A percentile compares a stretch with the other conserved stretches of the same genome.
Conservation (phyloP, 1,139 yeast species). For the Nematodospora anomalae region DNA sequence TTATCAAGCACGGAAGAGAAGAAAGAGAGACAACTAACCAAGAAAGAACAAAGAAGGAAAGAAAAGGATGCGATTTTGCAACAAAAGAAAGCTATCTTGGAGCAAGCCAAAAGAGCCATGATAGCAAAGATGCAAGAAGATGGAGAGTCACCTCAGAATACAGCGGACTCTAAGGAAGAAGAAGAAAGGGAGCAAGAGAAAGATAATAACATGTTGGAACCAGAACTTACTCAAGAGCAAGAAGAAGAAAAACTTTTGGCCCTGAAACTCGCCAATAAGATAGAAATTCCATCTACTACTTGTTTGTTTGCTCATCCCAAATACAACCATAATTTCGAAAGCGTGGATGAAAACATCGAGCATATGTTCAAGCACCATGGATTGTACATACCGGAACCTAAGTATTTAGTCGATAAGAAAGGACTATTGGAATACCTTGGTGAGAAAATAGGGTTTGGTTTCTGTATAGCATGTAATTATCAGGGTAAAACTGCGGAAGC, state of each 20-base stretch:
- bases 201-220: slow-evolving; percentile 7
- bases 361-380: slow-evolving; percentile 84
- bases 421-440: slow-evolving; percentile 77
- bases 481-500: slow-evolving; percentile 84
- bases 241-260: slow-evolving; percentile 52
- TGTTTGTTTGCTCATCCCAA: slow-evolving; percentile 77
- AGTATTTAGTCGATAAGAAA: slow-evolving; percentile 62
- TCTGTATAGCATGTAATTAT: slow-evolving; percentile 80
- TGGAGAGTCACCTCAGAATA: slow-evolving; percentile 19
- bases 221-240: slow-evolving; percentile 40
- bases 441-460: slow-evolving; percentile 82
- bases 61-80: slow-evolving; percentile 65
- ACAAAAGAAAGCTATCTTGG: slow-evolving; percentile 60
- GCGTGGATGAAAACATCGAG: slow-evolving; percentile 60
- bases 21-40: slow-evolving; percentile 43
- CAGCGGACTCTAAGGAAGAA: slow-evolving; percentile 11
- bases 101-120: slow-evolving; percentile 60
- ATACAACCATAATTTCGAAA: slow-evolving; percentile 32
- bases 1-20: slow-evolving; percentile 26
- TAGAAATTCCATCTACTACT: slow-evolving; percentile 68
- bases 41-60: slow-evolving; percentile 63
- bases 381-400: slow-evolving; percentile 79
- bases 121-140: slow-evolving; percentile 29
- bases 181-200: slow-evolving; percentile 9
- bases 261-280: slow-evolving; percentile 59